phyloP scores from a whole-genome alignment of 768 basidiomycete genomes.

The Mycena vitilis region DNA sequence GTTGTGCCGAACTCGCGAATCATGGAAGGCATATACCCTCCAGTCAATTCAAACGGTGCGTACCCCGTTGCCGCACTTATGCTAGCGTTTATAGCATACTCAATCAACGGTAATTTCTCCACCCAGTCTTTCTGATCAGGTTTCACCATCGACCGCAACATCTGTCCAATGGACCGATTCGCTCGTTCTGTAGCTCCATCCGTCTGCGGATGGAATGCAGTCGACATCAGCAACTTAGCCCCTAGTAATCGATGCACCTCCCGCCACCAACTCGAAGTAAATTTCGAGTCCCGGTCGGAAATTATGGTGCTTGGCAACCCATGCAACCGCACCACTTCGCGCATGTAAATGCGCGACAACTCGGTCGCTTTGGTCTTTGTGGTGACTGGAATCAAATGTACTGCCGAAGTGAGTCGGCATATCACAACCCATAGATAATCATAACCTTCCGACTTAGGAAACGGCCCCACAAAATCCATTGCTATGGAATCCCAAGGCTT shows the following conservation, averaged over 20 bases:
- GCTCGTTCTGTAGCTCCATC: slow-evolving; percentile 22
- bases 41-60: slow-evolving; percentile 12
- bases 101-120: background rate
- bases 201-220: slow-evolving; percentile 11
- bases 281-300: slow-evolving; percentile 1
- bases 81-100: slow-evolving; percentile 11
- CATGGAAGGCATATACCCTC: background rate
- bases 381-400: slow-evolving; percentile 25
- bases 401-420: slow-evolving; percentile 26
- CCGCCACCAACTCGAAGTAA: slow-evolving; percentile 5
- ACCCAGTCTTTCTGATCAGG: slow-evolving; percentile 31
- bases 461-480: slow-evolving; percentile 43
- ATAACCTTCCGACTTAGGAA: slow-evolving; percentile 39
- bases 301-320: slow-evolving; percentile 21
- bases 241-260: slow-evolving; percentile 11
- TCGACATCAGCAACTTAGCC: slow-evolving; percentile 8
- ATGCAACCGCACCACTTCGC: slow-evolving; percentile 39
- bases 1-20: background rate
- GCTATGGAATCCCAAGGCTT: slow-evolving; percentile 40
- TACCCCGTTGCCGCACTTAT: background rate
- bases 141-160: slow-evolving; percentile 19
- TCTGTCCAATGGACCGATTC: slow-evolving; percentile 27
- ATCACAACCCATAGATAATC: slow-evolving; percentile 40
- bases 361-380: slow-evolving; percentile 33
- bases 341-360: slow-evolving; percentile 31